A percentile compares a stretch with the other conserved stretches of the same genome.
These are phyloP conservation scores for Fusarium foetens DNA, from an alignment of 2,329 filamentous ascomycete species.

Conservation along the genomic window DNA sequence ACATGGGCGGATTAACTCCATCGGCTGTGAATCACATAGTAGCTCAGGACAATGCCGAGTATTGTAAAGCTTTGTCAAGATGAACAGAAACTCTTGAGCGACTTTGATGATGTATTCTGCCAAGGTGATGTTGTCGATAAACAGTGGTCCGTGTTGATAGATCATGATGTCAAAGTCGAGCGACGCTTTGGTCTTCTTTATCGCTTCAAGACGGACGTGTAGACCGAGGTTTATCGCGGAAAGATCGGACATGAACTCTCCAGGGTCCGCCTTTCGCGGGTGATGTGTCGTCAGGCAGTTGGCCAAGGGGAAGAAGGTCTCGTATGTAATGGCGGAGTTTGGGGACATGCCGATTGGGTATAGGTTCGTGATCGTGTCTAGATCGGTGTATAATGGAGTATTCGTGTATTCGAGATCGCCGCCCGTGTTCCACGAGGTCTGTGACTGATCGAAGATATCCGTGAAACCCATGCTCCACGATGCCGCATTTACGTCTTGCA, in stretches of 20 bases:
- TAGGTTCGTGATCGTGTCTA: not conserved
- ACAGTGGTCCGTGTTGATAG: not conserved
- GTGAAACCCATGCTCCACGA: not conserved
- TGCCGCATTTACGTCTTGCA: not conserved
- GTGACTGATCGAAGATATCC: not conserved
- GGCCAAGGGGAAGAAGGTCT: not conserved
- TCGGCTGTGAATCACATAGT: accelerated
- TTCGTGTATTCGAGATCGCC: not conserved
- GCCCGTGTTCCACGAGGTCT: accelerated
- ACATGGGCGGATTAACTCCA: not conserved
- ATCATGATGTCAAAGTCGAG: not conserved
- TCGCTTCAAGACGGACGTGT: not conserved
- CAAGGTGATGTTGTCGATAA: not conserved
- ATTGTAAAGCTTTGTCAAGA: not conserved
- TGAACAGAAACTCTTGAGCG: not conserved
- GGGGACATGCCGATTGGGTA: not conserved
- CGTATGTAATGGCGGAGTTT: accelerated
- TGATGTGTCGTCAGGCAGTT: not conserved
- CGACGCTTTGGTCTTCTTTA: accelerated
- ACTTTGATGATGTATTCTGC: not conserved
- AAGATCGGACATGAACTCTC: not conserved
- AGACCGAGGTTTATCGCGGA: not conserved
- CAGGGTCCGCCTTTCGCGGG: not conserved
- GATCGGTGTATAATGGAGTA: not conserved
- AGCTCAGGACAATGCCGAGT: not conserved